phyloP scores from a whole-genome alignment of 1,284 basidiomycete genomes.

The Sanghuangporus weigelae region DNA sequence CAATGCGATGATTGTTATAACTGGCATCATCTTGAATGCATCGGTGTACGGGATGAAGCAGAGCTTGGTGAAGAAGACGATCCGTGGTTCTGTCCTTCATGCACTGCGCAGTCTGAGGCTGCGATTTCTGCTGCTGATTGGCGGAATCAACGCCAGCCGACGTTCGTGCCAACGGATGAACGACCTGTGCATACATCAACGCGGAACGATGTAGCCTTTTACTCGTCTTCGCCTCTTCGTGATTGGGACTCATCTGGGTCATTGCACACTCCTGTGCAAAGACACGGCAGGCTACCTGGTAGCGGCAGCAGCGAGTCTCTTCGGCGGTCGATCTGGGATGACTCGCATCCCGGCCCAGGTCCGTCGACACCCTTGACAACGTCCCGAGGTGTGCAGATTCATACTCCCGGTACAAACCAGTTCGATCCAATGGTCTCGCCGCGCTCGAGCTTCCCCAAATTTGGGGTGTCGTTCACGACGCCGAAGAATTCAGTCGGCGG shows the following conservation, averaged over 20 bases:
- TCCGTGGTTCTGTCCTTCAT: slow-evolving; percentile 57
- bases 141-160: slow-evolving; percentile 14
- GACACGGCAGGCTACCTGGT: slow-evolving; percentile 12
- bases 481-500: slow-evolving; percentile 11
- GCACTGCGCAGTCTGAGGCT: background rate
- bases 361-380: slow-evolving; percentile 47
- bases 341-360: slow-evolving; percentile 32
- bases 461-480: slow-evolving; percentile 3
- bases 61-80: slow-evolving; percentile 72
- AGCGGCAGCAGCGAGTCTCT: background rate
- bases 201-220: slow-evolving; percentile 13
- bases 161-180: slow-evolving; percentile 15
- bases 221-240: slow-evolving; percentile 13
- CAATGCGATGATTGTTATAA: slow-evolving; percentile 71
- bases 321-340: slow-evolving; percentile 40
- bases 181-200: slow-evolving; percentile 1
- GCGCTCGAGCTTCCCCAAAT: background rate
- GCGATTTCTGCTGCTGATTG: background rate
- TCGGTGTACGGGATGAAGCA: slow-evolving; percentile 54
- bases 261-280: slow-evolving; percentile 42
- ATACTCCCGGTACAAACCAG: slow-evolving; percentile 4
- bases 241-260: slow-evolving; percentile 24
- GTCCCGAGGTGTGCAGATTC: slow-evolving; percentile 37
- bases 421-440: slow-evolving; percentile 9
- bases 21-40: slow-evolving; percentile 75